Conservation (phyloP, 176 grass and related monocot genomes). For the Raddia guianensis region DNA sequence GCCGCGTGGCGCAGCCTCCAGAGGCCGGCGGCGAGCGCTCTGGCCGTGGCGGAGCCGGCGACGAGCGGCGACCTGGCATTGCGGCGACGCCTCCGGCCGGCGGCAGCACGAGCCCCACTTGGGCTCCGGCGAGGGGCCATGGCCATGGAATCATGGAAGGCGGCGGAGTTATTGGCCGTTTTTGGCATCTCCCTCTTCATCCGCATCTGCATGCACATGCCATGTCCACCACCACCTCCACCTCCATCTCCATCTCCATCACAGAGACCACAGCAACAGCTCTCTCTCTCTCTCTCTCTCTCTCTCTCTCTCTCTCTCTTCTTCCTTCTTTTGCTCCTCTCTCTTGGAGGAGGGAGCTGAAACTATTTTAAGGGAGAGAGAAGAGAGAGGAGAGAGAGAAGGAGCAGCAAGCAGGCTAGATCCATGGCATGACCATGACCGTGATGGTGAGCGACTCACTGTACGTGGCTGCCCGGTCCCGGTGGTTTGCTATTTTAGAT, state of each 20-base stretch:
- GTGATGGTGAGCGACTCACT: neutral
- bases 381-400: neutral
- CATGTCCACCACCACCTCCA: conserved; percentile 20
- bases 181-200: conserved; percentile 10
- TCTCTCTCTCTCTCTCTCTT: neutral
- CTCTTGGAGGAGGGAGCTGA: neutral
- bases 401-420: neutral
- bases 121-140: conserved; percentile 28
- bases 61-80: conserved; percentile 25
- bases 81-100: conserved; percentile 22
- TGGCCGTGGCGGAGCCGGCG: conserved; percentile 42
- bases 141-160: conserved; percentile 42
- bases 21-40: conserved; percentile 51
- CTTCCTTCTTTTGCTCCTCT: no score
- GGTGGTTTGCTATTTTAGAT: conserved; percentile 35
- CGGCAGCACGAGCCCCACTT: neutral
- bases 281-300: neutral
- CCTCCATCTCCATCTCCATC: conserved; percentile 30
- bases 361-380: conserved; percentile 19
- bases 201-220: conserved; percentile 45
- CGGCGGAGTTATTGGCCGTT: conserved; percentile 18
- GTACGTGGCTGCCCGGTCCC: no score
- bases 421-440: conserved; percentile 7
- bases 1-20: conserved; percentile 48
- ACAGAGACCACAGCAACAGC: neutral